phyloP scores from a whole-genome alignment of 2,329 filamentous ascomycete species.

The Coniochaeta sp. region DNA sequence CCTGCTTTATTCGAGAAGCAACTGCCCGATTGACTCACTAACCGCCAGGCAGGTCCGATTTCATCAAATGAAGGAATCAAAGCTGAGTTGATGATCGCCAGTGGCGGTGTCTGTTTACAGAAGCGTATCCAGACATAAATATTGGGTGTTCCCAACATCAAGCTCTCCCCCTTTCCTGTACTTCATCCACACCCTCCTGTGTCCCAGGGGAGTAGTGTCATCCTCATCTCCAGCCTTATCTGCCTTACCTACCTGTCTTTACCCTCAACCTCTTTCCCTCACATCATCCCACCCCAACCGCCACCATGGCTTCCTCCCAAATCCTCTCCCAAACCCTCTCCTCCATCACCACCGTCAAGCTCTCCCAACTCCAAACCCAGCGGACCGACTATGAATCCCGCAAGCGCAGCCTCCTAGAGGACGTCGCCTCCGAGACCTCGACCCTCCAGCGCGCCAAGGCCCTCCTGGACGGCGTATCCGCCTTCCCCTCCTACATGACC shows the following conservation, averaged over 20 bases:
- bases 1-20: background rate
- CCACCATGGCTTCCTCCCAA: constrained; percentile 19
- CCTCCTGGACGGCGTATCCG: constrained; percentile 25
- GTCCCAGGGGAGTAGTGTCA: no score
- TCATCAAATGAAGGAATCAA: no score
- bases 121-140: no score
- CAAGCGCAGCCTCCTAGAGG: constrained; percentile 33
- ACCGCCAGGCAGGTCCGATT: background rate
- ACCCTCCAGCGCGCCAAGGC: constrained; percentile 21
- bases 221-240: no score
- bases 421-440: constrained; percentile 16
- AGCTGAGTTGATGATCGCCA: no score
- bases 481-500: constrained; percentile 24
- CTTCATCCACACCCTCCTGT: no score
- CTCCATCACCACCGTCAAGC: constrained; percentile 48
- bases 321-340: constrained; percentile 44
- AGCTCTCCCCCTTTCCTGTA: no score
- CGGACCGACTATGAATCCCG: constrained; percentile 39
- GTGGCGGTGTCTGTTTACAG: no score
- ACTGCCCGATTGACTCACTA: background rate
- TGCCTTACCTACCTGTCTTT: background rate
- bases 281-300: background rate
- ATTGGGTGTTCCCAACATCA: no score
- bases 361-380: constrained; percentile 47
- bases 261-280: background rate